A percentile compares a stretch with the other conserved stretches of the same genome.
phyloP scores from a whole-genome alignment of 129 eudicot species.

The Saussurea involucrata region DNA sequence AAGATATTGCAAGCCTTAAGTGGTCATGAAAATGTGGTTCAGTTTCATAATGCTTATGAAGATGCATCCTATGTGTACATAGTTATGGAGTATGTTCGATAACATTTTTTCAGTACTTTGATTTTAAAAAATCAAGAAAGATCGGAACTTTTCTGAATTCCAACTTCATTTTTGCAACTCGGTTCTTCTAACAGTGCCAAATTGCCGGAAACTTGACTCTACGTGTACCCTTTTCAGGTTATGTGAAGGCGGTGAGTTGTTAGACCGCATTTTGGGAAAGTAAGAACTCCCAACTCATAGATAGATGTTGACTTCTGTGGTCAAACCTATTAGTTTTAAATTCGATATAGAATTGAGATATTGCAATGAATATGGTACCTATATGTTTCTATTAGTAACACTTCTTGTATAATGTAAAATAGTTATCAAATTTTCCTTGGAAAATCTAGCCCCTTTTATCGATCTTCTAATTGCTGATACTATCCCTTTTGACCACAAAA shows the following conservation, averaged over 20 bases:
- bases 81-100: constrained; percentile 90
- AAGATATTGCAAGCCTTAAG: constrained; percentile 86
- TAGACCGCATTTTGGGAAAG: constrained; percentile 90
- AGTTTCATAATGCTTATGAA: constrained; percentile 80
- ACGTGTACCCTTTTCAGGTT: constrained; percentile 47
- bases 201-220: constrained; percentile 6
- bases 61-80: constrained; percentile 86
- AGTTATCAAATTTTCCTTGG: background rate
- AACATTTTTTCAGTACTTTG: background rate
- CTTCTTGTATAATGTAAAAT: background rate
- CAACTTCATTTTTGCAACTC: background rate
- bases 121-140: background rate
- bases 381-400: background rate
- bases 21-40: constrained; percentile 97
- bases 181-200: background rate
- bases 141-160: background rate
- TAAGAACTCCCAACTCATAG: constrained; percentile 38
- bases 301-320: background rate
- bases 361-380: background rate
- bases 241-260: constrained; percentile 95
- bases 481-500: constrained; percentile 8
- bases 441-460: background rate
- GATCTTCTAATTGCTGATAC: background rate
- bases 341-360: background rate
- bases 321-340: constrained; percentile 4